Conservation (phyloP, 495 filamentous ascomycete species). For the Tuber borchii region DNA sequence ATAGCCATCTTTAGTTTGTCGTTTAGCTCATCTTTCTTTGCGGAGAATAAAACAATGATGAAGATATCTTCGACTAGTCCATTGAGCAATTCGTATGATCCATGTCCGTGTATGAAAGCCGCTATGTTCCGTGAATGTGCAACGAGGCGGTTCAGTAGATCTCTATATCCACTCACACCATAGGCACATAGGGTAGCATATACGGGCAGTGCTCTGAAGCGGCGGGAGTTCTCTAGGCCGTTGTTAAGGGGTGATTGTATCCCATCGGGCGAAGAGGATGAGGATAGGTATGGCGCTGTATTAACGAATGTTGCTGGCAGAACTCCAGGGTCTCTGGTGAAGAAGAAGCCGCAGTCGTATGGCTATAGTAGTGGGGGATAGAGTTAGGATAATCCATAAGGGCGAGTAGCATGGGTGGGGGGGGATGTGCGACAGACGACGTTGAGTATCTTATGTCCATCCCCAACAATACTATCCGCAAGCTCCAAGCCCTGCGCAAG, state of each 20-base stretch:
- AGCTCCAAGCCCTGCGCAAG: slow-evolving; percentile 65
- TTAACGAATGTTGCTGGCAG: slow-evolving; percentile 67
- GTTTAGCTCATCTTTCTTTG: slow-evolving; percentile 63
- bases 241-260: slow-evolving; percentile 82
- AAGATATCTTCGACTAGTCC: slow-evolving; percentile 52
- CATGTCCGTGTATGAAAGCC: slow-evolving; percentile 52
- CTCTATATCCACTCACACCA: slow-evolving; percentile 61
- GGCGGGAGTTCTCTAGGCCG: slow-evolving; percentile 82
- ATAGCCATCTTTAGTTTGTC: slow-evolving; percentile 58
- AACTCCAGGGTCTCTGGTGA: slow-evolving; percentile 57
- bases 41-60: slow-evolving; percentile 75
- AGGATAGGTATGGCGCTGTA: slow-evolving; percentile 70
- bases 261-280: slow-evolving; percentile 41
- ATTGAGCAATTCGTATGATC: slow-evolving; percentile 57
- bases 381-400: slow-evolving; percentile 7
- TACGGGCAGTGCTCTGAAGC: slow-evolving; percentile 82
- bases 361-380: slow-evolving; percentile 47
- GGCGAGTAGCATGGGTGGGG: not conserved
- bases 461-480: slow-evolving; percentile 77
- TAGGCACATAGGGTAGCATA: slow-evolving; percentile 75
- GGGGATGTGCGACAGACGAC: slow-evolving; percentile 46
- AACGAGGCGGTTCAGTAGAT: slow-evolving; percentile 68
- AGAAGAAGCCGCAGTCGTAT: slow-evolving; percentile 89
- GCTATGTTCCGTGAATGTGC: slow-evolving; percentile 63
- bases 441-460: slow-evolving; percentile 89